A percentile compares a stretch with the other conserved stretches of the same genome.
Evolutionary conservation across 192 early-diverging fungal species (phyloP).

Genomic region (Backusella tarrabulga): DNA sequence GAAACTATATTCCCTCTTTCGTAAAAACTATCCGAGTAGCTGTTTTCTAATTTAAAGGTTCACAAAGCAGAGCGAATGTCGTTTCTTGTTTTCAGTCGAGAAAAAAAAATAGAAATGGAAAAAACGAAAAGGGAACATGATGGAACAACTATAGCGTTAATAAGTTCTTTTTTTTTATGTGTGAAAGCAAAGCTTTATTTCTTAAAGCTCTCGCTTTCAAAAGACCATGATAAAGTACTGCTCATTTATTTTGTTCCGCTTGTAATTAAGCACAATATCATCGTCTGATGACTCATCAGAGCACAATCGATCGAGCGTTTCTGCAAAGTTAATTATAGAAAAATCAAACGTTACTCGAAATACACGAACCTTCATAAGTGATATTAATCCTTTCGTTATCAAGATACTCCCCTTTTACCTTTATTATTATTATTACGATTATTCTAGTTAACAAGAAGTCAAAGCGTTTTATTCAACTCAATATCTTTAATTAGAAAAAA

Average conservation of each 20-base stretch:
- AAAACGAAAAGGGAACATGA: not conserved
- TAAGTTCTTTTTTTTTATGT: too few species aligned
- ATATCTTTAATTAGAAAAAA: not conserved
- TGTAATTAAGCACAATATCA: not conserved
- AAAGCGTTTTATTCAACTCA: too few species aligned
- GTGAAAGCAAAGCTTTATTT: too few species aligned
- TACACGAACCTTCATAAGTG: too few species aligned
- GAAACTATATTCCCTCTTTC: not conserved
- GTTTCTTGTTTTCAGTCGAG: not conserved
- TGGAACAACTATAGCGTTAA: not conserved
- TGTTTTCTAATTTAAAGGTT: not conserved
- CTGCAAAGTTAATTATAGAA: too few species aligned
- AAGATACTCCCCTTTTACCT: too few species aligned
- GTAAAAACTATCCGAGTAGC: not conserved
- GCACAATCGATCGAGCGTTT: too few species aligned
- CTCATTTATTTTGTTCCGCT: not conserved
- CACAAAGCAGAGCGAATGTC: not conserved
- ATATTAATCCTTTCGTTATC: too few species aligned
- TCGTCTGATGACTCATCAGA: too few species aligned
- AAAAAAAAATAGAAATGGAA: not conserved
- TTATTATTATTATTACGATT: too few species aligned
- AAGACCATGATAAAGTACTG: not conserved
- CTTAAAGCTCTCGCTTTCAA: not conserved
- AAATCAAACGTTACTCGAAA: too few species aligned
- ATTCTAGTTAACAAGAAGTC: too few species aligned